Evolutionary conservation across 2,329 filamentous ascomycete species (phyloP), one percentile per base, ranked within the genome.

Genomic region (Nigrospora oryzae): DNA sequence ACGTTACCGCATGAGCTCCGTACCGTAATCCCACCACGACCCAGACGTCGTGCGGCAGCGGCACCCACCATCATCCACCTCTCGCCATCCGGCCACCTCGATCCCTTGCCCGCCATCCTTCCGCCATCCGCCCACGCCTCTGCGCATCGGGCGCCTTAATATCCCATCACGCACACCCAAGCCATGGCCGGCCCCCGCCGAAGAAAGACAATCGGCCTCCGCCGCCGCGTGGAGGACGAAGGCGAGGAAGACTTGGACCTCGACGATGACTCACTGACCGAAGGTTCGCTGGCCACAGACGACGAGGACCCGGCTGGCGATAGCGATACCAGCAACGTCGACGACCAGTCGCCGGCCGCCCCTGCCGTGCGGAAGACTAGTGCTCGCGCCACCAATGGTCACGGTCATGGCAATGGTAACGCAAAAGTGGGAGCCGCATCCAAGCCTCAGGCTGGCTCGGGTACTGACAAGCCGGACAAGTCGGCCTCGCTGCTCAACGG

Each of bases 141-240:
- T 46, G 47, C 43, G 50, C 53, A 36, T 48, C 49, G 38, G 45
- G 45, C 40, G 51, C 23, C 23, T 4, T 28, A 28, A 28, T 28
- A 28, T 28, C 23, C 23, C 23, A 28, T 28, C 23, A 28, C 23
- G 23, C 23, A 28, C 23, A 28, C 23, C 23, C 23, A 28, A 6
- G 47, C 53, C 43, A 78, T 77, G 73, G 69, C 68, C 59, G 63
- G 62, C 36, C 63, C 68, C 45, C 75, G 78, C 59, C 77, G 80
- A 63, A 82, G 76, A 67, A 83, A 81, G 65, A 64, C 79, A 56
- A 76, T 84, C 63, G 79, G 80, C 60, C 79, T 79, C 55, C 78
- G 83, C 58, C 80, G 83, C 61, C 78, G 82, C 55, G 74, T 81
- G 53, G 81, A 82, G 63, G 82, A 86, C 57, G 83, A 86, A 60